Evolutionary conservation across 2,329 filamentous ascomycete genomes (phyloP).

Genomic region (Harringtonia aguacate): DNA sequence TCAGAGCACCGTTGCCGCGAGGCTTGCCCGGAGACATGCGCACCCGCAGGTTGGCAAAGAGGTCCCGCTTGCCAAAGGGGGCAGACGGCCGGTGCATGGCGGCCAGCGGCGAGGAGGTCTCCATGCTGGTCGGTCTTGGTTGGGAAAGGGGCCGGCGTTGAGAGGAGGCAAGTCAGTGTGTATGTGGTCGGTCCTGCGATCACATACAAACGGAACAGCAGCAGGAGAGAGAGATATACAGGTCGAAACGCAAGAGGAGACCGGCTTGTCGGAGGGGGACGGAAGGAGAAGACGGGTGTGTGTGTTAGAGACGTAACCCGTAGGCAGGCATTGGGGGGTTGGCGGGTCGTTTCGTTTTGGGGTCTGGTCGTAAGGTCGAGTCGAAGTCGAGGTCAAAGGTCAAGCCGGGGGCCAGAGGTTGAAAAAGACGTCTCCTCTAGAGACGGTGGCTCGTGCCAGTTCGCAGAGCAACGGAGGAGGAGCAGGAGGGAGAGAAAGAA

Average conservation of each 20-base stretch:
- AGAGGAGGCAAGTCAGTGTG: background rate
- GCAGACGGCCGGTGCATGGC: conserved; percentile 73
- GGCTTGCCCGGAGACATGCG: conserved; percentile 38
- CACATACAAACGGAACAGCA: background rate
- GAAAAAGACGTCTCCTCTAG: too few species aligned
- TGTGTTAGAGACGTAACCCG: background rate
- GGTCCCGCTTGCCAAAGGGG: conserved; percentile 48
- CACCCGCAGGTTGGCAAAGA: conserved; percentile 39
- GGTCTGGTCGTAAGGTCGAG: too few species aligned
- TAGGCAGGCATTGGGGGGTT: background rate
- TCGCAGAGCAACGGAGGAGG: background rate
- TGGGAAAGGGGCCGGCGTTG: too few species aligned
- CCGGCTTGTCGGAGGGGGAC: background rate
- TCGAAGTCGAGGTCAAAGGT: background rate
- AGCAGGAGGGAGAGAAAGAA: background rate
- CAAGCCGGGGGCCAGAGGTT: too few species aligned
- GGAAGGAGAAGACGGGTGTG: background rate
- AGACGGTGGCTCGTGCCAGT: too few species aligned
- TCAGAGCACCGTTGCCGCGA: conserved; percentile 44
- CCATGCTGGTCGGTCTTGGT: conserved; percentile 47
- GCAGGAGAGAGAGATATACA: background rate
- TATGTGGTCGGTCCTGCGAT: conserved; percentile 8
- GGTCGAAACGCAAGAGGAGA: background rate
- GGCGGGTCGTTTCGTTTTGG: background rate
- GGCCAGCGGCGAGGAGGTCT: conserved; percentile 86